A percentile compares a stretch with the other conserved stretches of the same genome.
Conservation (phyloP, 2,329 filamentous ascomycete species). For the Colletotrichum eleusines region DNA sequence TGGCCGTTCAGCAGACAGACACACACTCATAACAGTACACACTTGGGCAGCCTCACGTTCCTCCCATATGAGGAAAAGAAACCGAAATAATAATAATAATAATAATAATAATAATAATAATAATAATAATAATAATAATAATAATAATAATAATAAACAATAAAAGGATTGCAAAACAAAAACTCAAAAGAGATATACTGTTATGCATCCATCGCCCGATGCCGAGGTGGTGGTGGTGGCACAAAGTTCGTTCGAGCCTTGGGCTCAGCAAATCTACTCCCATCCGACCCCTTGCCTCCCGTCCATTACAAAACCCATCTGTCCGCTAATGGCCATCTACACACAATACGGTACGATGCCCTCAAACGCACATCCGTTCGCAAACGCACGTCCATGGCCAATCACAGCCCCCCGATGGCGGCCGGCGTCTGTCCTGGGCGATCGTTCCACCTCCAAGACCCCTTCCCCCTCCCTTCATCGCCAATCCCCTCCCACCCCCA, state of each 20-base stretch:
- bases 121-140: too few relatives aligned
- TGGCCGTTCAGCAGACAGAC: neutral
- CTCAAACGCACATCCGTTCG: conserved; percentile 1
- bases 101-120: too few relatives aligned
- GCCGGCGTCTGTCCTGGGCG: neutral
- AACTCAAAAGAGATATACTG: neutral
- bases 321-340: neutral
- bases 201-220: neutral
- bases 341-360: too few relatives aligned
- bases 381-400: conserved; percentile 19
- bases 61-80: too few relatives aligned
- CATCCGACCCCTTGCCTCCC: neutral
- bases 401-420: conserved; percentile 25
- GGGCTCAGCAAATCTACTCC: neutral
- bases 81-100: too few relatives aligned
- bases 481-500: neutral
- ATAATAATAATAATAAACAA: too few relatives aligned
- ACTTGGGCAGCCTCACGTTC: neutral
- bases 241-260: neutral
- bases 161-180: too few relatives aligned
- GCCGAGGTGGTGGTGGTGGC: neutral
- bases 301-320: neutral
- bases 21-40: neutral
- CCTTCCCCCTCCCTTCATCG: conserved; percentile 3
- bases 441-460: neutral